Evolutionary conservation across 129 eudicot genomes (phyloP).

Genomic region (Pseudognaphalium luteoalbum): DNA sequence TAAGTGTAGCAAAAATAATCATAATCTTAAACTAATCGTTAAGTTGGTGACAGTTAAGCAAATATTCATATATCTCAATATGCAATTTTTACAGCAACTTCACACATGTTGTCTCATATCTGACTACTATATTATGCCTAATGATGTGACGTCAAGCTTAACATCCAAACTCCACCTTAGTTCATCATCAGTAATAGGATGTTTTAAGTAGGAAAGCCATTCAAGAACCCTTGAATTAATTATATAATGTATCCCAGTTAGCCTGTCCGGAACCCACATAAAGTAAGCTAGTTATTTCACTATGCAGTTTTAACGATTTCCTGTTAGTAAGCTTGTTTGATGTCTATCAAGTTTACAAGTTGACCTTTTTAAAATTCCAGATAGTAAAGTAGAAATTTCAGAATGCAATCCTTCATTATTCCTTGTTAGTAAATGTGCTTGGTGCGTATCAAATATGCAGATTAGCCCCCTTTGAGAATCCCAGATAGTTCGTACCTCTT

Average conservation of each 20-base stretch:
- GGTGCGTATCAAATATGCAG: background rate
- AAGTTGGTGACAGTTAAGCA: background rate
- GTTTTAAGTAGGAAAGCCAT: slow-evolving; percentile 8
- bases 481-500: background rate
- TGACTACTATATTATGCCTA: background rate
- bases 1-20: background rate
- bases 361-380: background rate
- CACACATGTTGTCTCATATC: background rate
- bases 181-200: background rate
- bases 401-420: background rate
- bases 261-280: background rate
- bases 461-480: background rate
- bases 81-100: background rate
- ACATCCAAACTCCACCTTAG: background rate
- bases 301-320: background rate
- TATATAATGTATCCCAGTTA: background rate
- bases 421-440: background rate
- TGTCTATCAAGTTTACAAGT: background rate
- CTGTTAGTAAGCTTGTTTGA: background rate
- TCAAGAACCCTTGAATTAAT: background rate
- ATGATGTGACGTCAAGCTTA: background rate
- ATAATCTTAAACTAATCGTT: background rate
- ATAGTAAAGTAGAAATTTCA: background rate
- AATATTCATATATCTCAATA: background rate
- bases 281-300: background rate